Conservation (phyloP, 208 protist species). For the Balamuthia mandrillaris region DNA sequence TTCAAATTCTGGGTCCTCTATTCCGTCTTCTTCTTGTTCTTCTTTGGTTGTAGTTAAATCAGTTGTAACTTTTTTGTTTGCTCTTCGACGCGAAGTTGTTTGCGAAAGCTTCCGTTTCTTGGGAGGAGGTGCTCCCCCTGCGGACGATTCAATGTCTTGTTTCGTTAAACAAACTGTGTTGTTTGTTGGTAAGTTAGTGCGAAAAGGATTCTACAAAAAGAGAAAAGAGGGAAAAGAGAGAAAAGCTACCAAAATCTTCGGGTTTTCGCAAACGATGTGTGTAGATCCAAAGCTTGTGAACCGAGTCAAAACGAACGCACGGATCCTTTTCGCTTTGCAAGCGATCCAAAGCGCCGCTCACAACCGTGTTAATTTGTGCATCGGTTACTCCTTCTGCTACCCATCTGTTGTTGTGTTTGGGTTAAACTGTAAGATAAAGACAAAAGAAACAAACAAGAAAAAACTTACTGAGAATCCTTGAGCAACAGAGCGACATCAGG, state of each 20-base stretch:
- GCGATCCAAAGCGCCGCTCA: constrained; percentile 43
- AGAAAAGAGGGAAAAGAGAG: too few relatives aligned
- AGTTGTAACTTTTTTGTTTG: too few relatives aligned
- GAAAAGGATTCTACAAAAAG: too few relatives aligned
- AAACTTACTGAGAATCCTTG: constrained; percentile 42
- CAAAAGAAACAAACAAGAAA: not conserved
- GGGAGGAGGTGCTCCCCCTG: too few relatives aligned
- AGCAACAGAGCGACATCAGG: constrained; percentile 45
- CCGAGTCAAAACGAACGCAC: constrained; percentile 43
- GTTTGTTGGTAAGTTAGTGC: too few relatives aligned
- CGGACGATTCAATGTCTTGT: too few relatives aligned
- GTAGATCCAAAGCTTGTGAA: constrained; percentile 50
- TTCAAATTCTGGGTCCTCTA: too few relatives aligned
- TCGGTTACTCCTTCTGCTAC: constrained; percentile 30
- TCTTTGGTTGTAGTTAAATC: too few relatives aligned
- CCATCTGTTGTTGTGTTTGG: not conserved
- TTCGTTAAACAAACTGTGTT: too few relatives aligned
- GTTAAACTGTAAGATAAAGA: not conserved
- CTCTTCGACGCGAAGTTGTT: too few relatives aligned
- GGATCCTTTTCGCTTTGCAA: constrained; percentile 42
- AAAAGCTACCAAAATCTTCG: constrained; percentile 36
- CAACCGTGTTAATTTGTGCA: constrained; percentile 22
- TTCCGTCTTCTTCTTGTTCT: too few relatives aligned
- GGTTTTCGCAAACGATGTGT: constrained; percentile 9
- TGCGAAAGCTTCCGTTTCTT: too few relatives aligned